A percentile compares a stretch with the other conserved stretches of the same genome.
Conservation (phyloP, 2,329 filamentous ascomycete genomes). For the Pestalotiopsis sp. region DNA sequence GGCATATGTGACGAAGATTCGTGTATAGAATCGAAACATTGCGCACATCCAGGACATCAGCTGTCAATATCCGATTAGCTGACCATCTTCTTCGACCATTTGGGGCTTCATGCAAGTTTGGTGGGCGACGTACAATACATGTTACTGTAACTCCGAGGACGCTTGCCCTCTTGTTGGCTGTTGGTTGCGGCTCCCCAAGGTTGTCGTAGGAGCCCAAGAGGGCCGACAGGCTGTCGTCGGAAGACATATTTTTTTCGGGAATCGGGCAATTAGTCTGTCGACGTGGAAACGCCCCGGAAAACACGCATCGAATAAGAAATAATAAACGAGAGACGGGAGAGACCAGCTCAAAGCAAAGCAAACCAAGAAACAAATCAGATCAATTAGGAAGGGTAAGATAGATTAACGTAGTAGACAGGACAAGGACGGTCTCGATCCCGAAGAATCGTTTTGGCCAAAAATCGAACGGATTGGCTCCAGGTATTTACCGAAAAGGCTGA, state of each 20-base stretch:
- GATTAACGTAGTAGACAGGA: no score
- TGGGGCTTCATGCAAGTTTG: background rate
- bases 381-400: no score
- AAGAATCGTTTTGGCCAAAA: no score
- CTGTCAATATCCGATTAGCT: background rate
- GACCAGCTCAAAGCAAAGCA: background rate
- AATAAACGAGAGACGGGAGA: background rate
- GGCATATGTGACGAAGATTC: constrained; percentile 19
- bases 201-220: constrained; percentile 21
- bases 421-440: no score
- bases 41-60: constrained; percentile 18
- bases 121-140: constrained; percentile 15
- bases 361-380: no score
- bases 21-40: constrained; percentile 23
- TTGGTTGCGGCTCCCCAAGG: constrained; percentile 20
- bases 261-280: background rate
- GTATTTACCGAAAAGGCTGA: no score
- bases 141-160: constrained; percentile 17
- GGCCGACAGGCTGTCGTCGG: constrained; percentile 14
- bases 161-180: constrained; percentile 19
- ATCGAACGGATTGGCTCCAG: no score
- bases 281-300: background rate
- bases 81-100: background rate
- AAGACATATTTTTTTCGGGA: background rate
- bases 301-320: background rate